phyloP scores from a whole-genome alignment of 371 early-diverging fungal species.

The Saksenaea vasiformis region DNA sequence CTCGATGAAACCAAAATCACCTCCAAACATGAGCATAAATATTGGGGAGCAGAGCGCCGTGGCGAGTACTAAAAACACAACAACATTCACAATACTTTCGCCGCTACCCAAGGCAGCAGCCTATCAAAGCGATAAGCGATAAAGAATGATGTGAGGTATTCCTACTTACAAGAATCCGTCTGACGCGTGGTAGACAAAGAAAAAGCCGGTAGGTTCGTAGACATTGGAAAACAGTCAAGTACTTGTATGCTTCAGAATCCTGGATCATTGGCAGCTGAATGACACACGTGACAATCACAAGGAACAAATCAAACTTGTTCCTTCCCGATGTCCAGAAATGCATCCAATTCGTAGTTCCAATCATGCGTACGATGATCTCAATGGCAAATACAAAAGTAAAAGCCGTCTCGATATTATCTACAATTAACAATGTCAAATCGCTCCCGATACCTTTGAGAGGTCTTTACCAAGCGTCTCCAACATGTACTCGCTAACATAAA shows the following conservation, averaged over 20 bases:
- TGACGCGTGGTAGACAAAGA: slow-evolving; percentile 56
- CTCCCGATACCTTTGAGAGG: neutral
- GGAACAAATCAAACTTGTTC: slow-evolving; percentile 50
- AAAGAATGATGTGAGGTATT: too few species aligned
- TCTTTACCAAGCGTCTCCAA: slow-evolving; percentile 37
- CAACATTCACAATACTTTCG: slow-evolving; percentile 50
- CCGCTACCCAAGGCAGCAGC: slow-evolving; percentile 47
- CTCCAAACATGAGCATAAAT: slow-evolving; percentile 54
- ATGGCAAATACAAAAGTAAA: slow-evolving; percentile 54
- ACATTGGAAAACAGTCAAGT: slow-evolving; percentile 59
- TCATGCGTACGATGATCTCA: slow-evolving; percentile 53
- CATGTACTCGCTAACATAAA: slow-evolving; percentile 34
- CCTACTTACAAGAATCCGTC: slow-evolving; percentile 45
- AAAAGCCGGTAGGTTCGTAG: slow-evolving; percentile 54
- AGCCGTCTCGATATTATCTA: slow-evolving; percentile 50
- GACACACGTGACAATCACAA: slow-evolving; percentile 54
- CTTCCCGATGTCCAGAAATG: slow-evolving; percentile 51
- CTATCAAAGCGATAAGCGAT: too few species aligned
- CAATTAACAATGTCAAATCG: neutral
- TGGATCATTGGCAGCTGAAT: slow-evolving; percentile 58
- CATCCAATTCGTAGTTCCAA: slow-evolving; percentile 49
- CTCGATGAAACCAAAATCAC: slow-evolving; percentile 35
- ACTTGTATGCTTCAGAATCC: slow-evolving; percentile 49
- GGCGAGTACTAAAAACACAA: slow-evolving; percentile 38
- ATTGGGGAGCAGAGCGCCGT: slow-evolving; percentile 45